Conservation (phyloP, 129 eudicot genomes). For the Flaveria brownii region DNA sequence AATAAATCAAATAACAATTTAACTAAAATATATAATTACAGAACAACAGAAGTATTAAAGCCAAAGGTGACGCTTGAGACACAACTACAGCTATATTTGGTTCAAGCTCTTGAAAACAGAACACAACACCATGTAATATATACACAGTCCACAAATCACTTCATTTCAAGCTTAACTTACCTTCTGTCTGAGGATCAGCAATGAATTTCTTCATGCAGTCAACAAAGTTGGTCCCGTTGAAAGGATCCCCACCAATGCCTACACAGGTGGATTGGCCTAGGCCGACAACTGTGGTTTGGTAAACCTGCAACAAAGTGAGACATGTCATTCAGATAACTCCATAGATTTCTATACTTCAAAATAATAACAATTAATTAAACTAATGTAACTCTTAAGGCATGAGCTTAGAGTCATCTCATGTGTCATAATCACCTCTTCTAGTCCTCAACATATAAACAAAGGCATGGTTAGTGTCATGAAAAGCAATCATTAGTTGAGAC, state of each 20-base stretch:
- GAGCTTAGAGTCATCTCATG: slow-evolving; percentile 22
- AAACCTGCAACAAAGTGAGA: slow-evolving; percentile 53
- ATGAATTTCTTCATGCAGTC: slow-evolving; percentile 90
- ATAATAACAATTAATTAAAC: slow-evolving; percentile 2
- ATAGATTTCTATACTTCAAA: neutral
- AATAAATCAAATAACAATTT: neutral
- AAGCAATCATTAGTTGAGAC: slow-evolving; percentile 6
- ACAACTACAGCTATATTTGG: neutral
- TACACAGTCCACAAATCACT: neutral
- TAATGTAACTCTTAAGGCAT: slow-evolving; percentile 1
- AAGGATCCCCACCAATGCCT: slow-evolving; percentile 99
- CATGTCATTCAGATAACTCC: slow-evolving; percentile 13
- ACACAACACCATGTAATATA: neutral
- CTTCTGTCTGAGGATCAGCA: slow-evolving; percentile 99
- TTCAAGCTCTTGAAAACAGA: neutral
- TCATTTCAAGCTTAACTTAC: slow-evolving; percentile 37
- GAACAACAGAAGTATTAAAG: neutral
- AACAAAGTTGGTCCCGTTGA: slow-evolving; percentile 97
- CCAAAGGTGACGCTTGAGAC: slow-evolving; percentile 13
- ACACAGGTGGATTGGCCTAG: slow-evolving; percentile 98
- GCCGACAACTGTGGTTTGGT: slow-evolving; percentile 98
- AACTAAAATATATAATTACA: neutral
- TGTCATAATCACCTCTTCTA: slow-evolving; percentile 9
- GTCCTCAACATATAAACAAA: neutral
- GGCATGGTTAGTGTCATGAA: neutral